phyloP scores from a whole-genome alignment of 1,284 basidiomycete species.

The Leccinum pachyderme region DNA sequence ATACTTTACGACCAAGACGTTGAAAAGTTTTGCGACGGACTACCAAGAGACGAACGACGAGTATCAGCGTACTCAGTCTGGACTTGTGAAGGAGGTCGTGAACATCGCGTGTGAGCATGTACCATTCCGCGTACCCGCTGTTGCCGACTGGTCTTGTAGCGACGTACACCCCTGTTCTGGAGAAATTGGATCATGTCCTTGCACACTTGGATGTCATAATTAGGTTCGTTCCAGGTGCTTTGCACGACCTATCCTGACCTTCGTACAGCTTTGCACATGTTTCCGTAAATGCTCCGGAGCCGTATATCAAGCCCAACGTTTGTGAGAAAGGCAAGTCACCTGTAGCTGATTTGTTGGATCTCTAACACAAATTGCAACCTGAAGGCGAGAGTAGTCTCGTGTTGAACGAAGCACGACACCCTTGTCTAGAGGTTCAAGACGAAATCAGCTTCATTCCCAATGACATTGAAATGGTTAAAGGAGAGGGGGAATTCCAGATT shows the following conservation, averaged over 20 bases:
- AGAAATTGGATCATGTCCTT: conserved; percentile 83
- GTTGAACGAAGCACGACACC: conserved; percentile 86
- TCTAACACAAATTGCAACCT: background rate
- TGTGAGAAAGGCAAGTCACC: conserved; percentile 60
- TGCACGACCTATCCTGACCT: background rate
- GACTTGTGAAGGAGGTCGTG: conserved; percentile 92
- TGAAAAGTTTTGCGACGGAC: conserved; percentile 76
- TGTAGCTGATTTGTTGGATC: background rate
- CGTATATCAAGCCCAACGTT: conserved; percentile 84
- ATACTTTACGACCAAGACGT: conserved; percentile 84
- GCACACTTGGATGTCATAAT: conserved; percentile 92
- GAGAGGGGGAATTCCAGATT: conserved; percentile 85
- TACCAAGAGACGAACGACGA: conserved; percentile 68
- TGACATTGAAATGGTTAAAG: conserved; percentile 87
- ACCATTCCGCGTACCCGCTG: background rate
- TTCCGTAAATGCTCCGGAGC: conserved; percentile 80
- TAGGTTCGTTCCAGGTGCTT: conserved; percentile 48
- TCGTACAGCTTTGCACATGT: conserved; percentile 81
- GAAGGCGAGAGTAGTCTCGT: conserved; percentile 77
- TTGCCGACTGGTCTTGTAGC: conserved; percentile 43
- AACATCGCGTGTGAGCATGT: conserved; percentile 78
- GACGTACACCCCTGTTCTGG: conserved; percentile 89
- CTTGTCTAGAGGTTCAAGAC: conserved; percentile 95
- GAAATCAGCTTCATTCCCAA: conserved; percentile 96
- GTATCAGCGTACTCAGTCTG: conserved; percentile 78